Percentiles rank a stretch among this genome's conserved stretches.
These are phyloP conservation scores for Pseudocercospora fuligena DNA, from an alignment of 2,329 filamentous ascomycete genomes.

Conservation along the genomic window DNA sequence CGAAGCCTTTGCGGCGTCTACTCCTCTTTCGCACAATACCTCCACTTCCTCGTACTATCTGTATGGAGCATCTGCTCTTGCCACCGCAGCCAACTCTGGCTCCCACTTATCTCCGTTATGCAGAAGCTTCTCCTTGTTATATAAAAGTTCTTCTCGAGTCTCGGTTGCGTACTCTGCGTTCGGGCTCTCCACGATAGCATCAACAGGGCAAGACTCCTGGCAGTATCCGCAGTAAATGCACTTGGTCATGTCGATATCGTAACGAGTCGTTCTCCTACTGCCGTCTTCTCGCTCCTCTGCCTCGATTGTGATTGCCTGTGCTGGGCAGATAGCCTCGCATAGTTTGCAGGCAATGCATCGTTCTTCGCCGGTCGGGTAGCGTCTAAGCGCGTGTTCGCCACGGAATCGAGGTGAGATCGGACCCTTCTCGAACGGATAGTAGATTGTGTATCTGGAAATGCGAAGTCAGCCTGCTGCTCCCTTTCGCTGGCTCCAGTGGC, in stretches of 20 bases:
- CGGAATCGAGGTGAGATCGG: conserved; percentile 98
- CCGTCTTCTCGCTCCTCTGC: conserved; percentile 97
- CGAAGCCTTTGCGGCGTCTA: conserved; percentile 1
- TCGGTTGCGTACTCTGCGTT: conserved; percentile 78
- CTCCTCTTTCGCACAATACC: background rate
- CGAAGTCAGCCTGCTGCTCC: conserved; percentile 16
- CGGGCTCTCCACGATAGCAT: conserved; percentile 82
- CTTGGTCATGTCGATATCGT: conserved; percentile 99
- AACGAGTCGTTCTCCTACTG: conserved; percentile 90
- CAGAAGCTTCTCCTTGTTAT: conserved; percentile 85
- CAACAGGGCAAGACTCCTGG: conserved; percentile 97
- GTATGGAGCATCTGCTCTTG: conserved; percentile 88
- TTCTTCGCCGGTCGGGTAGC: conserved; percentile 97
- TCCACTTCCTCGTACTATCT: conserved; percentile 29
- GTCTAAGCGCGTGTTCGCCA: conserved; percentile 93
- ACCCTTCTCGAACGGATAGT: conserved; percentile 98
- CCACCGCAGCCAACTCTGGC: conserved; percentile 89
- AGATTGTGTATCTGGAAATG: conserved; percentile 83
- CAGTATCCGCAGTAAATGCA: conserved; percentile 99
- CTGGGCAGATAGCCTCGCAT: conserved; percentile 97
- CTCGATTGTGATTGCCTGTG: conserved; percentile 98
- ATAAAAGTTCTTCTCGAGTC: conserved; percentile 88
- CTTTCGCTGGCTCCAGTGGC: background rate
- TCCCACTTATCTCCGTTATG: conserved; percentile 72
- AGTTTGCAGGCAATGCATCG: conserved; percentile 99